A percentile compares a stretch with the other conserved stretches of the same genome.
Evolutionary conservation across 2,329 filamentous ascomycete genomes (phyloP).

Genomic region (Westerdykella ornata): DNA sequence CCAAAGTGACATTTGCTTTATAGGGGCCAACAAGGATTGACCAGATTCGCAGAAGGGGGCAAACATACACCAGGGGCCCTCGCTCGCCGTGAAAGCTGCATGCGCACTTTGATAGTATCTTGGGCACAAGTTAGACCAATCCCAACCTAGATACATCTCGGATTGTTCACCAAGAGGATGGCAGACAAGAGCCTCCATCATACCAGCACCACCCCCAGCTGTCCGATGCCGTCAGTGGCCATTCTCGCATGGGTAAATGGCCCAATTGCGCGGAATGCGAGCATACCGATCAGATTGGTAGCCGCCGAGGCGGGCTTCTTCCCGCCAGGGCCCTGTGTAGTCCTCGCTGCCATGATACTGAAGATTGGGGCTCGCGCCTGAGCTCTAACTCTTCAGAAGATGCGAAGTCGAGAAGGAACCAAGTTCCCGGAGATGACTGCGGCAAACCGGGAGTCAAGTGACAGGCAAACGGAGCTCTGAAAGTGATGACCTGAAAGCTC

Average conservation of each 20-base stretch:
- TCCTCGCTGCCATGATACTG: slow-evolving; percentile 54
- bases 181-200: slow-evolving; percentile 97
- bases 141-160: background rate
- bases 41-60: slow-evolving; percentile 5
- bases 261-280: slow-evolving; percentile 3
- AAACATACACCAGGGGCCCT: slow-evolving; percentile 65
- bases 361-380: slow-evolving; percentile 8
- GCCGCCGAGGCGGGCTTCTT: slow-evolving; percentile 79
- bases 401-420: too few species aligned
- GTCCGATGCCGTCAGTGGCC: slow-evolving; percentile 15
- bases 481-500: too few species aligned
- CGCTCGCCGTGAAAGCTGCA: slow-evolving; percentile 90
- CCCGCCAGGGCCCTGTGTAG: slow-evolving; percentile 50
- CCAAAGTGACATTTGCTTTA: background rate
- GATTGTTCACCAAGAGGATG: slow-evolving; percentile 71
- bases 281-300: slow-evolving; percentile 81
- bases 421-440: too few species aligned
- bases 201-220: slow-evolving; percentile 95
- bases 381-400: background rate
- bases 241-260: background rate
- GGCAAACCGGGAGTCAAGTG: too few species aligned
- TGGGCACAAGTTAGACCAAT: slow-evolving; percentile 14
- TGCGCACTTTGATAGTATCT: slow-evolving; percentile 98
- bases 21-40: too few species aligned
- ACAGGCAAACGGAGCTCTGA: too few species aligned